Evolutionary conservation across 495 filamentous ascomycete species (phyloP), one percentile per base, ranked within the genome.

Genomic region (Rusavskia elegans): DNA sequence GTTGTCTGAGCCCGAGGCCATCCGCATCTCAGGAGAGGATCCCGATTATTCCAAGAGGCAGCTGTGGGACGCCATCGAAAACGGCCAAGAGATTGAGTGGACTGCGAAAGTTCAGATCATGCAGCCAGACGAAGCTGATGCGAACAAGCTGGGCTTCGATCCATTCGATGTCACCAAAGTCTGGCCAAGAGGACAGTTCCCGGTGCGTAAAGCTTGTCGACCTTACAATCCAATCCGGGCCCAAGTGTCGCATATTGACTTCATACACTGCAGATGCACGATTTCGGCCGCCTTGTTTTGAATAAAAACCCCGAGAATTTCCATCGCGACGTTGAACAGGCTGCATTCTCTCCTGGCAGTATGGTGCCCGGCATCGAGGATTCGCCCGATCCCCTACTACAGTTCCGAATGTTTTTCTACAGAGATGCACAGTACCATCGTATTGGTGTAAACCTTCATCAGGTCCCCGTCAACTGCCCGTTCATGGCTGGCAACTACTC

Each of bases 221-320:
- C 1, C 32, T 52, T 7, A 48, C 6, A 27, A 27, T 27, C 25
- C 4, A 27, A 36, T 35, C n/a, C 41, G 20, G 29, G 30, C 14
- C 1, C 19, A 2, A 19, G 1, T 20, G 14, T 8, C n/a, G n/a
- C 39, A 19, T 17, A 19, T 9, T 17, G 13, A 29, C 50, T 27
- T 11, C n/a, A 17, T 17, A 44, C 23, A 17, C 16, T 57, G 45
- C 55, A 68, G 55, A 49, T 63, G 53, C 55, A 53, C 53, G 64
- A 73, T 55, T 74, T 85, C 55, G 83, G 83, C 42, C 76, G 75
- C 63, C 64, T 86, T 42, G 72, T 69, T 3, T 63, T 86, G 23
- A 84, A 84, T 68, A 81, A 77, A 65, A 86, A 87, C 63, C 70
- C 72, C 0, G 74, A 85, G 59, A 83, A 85, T 67, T 85, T 78